Evolutionary conservation across 805 yeast genomes (phyloP), one percentile per base, ranked within the genome.

Genomic region (Kazachstania taianensis): DNA sequence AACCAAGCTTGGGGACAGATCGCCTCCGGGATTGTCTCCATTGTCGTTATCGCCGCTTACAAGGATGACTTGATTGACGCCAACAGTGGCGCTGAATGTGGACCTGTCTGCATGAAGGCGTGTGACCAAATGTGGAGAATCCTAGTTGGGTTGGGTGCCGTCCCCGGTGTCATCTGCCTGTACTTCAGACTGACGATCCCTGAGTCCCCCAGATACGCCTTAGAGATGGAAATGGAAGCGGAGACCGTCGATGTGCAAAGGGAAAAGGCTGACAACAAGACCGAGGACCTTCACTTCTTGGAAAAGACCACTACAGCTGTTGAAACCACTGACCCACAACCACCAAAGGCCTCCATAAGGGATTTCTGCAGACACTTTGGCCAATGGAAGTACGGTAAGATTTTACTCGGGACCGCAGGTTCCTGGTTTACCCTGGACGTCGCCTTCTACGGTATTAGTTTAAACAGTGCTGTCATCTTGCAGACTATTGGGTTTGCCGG

Each of bases 1-100:
- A 86, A 86, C 69, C 96, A 87, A 67, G 96, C 96, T 63, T 75
- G 92, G 78, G 96, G 96, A 62, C 96, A 87, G 68, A 72, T 86
- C 42, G 55, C 77, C 14, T 94, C 85, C 41, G 94, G 89, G 74
- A 68, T 85, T 46, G 82, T 85, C 50, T 83, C 94, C 39, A 64
- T 85, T 42, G 55, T 82, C 40, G 70, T 75, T 55, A 81, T 83
- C 47, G 81, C 79, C 39, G 94, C 76, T 51, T 86, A 80, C 72
- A 82, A 81, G 60, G 59, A 65, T 46, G 68, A 68, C 27, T 65
- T 85, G 46, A 64, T 65, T 36, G 56, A 46, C 37, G 85, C 81
- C 29, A 61, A 67, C 46, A 49, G 67, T 33, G 69, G 75, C 44
- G 62, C 69, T 24, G 70, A 70, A 52, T 85, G 94, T 73, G 77